Percentiles rank a stretch among this genome's conserved stretches.
phyloP scores from a whole-genome alignment of 768 basidiomycete genomes.

The Leucogyrophana mollusca region DNA sequence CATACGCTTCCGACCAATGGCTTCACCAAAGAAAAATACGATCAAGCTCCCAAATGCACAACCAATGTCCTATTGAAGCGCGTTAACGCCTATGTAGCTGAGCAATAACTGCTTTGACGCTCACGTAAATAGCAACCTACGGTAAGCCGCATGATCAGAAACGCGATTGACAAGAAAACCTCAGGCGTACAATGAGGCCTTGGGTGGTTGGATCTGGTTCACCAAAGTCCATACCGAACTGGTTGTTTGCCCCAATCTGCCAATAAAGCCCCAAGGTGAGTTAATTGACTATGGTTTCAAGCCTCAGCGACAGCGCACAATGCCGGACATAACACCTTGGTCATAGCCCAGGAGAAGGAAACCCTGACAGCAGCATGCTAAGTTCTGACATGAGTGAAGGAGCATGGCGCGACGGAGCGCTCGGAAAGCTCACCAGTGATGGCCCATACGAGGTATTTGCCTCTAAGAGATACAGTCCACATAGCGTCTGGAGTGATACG shows the following conservation, averaged over 20 bases:
- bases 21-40: slow-evolving; percentile 36
- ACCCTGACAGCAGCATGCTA: slow-evolving; percentile 41
- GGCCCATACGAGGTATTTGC: slow-evolving; percentile 37
- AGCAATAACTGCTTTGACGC: too few species aligned
- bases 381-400: not conserved
- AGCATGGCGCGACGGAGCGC: not conserved
- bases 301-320: slow-evolving; percentile 19
- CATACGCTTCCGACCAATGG: slow-evolving; percentile 36
- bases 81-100: not conserved
- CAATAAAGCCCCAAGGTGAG: not conserved
- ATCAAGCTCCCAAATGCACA: slow-evolving; percentile 36
- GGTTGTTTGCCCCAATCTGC: slow-evolving; percentile 39
- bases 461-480: slow-evolving; percentile 36
- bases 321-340: slow-evolving; percentile 41
- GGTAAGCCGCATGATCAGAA: not conserved
- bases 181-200: slow-evolving; percentile 32
- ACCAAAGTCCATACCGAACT: slow-evolving; percentile 37
- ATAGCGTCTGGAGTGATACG: slow-evolving; percentile 14
- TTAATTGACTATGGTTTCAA: not conserved
- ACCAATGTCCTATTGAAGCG: slow-evolving; percentile 39
- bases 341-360: slow-evolving; percentile 35
- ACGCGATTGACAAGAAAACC: not conserved
- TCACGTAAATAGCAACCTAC: slow-evolving; percentile 34
- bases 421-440: slow-evolving; percentile 29
- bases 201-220: slow-evolving; percentile 35